Percentiles rank a stretch among this genome's conserved stretches.
phyloP scores from a whole-genome alignment of 2,329 filamentous ascomycete genomes.

The Endothia cerciana region DNA sequence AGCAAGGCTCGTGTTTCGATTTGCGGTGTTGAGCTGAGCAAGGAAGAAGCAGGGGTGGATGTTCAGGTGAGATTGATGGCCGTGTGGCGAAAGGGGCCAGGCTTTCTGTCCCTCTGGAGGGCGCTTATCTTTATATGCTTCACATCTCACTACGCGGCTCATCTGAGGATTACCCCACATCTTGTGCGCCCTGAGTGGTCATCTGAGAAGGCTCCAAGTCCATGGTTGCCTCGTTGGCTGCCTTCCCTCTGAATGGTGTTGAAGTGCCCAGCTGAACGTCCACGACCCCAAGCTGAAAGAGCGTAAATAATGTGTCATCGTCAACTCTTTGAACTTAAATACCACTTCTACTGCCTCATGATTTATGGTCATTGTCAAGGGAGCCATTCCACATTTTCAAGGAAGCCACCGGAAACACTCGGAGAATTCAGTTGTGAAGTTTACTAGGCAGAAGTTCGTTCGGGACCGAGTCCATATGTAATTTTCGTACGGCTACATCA shows the following conservation, averaged over 20 bases:
- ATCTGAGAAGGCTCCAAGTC: not conserved
- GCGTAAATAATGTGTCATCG: no score
- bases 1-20: not conserved
- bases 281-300: no score
- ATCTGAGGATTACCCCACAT: not conserved
- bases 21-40: not conserved
- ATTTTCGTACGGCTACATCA: no score
- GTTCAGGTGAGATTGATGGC: not conserved
- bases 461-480: no score
- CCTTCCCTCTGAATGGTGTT: not conserved
- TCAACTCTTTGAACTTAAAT: no score
- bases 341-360: no score
- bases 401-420: no score
- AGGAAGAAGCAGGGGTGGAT: not conserved
- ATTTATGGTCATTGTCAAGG: no score
- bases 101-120: not conserved
- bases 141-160: not conserved
- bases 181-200: not conserved
- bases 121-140: not conserved
- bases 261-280: no score
- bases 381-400: no score
- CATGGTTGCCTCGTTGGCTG: not conserved
- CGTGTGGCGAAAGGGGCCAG: not conserved
- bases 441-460: no score
- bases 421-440: no score